These are phyloP conservation scores for Monosporascus cannonballus DNA, from an alignment of 2,329 filamentous ascomycete species.

Conservation along the genomic window DNA sequence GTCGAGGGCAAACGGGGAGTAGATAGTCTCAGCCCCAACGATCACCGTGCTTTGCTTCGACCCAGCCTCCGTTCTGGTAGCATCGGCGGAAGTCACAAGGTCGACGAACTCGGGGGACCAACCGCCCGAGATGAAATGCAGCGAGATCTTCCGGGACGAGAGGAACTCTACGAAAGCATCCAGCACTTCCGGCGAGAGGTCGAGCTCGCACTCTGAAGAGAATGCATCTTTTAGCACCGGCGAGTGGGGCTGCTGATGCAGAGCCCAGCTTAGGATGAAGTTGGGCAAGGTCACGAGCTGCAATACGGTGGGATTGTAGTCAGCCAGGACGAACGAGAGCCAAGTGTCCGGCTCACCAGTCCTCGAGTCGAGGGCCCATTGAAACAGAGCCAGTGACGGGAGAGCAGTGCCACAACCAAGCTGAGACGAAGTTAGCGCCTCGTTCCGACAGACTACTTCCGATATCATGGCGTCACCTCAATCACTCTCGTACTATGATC, in stretches of 20 bases:
- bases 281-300: slow-evolving; percentile 76
- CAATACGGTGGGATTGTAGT: slow-evolving; percentile 76
- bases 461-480: slow-evolving; percentile 37
- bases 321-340: slow-evolving; percentile 61
- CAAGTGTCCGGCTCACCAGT: slow-evolving; percentile 15
- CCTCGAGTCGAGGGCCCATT: slow-evolving; percentile 42
- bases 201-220: slow-evolving; percentile 47
- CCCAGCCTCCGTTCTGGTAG: slow-evolving; percentile 3
- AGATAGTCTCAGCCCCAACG: slow-evolving; percentile 77
- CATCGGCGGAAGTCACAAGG: slow-evolving; percentile 36
- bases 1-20: slow-evolving; percentile 64
- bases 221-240: slow-evolving; percentile 39
- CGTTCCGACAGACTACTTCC: too few relatives aligned
- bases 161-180: slow-evolving; percentile 53
- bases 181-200: slow-evolving; percentile 53
- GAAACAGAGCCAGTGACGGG: slow-evolving; percentile 65
- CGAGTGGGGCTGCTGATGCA: slow-evolving; percentile 34
- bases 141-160: slow-evolving; percentile 38
- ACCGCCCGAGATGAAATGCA: slow-evolving; percentile 68
- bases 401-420: slow-evolving; percentile 75
- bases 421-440: slow-evolving; percentile 34
- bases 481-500: slow-evolving; percentile 38
- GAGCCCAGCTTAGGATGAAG: slow-evolving; percentile 63
- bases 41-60: slow-evolving; percentile 44
- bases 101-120: slow-evolving; percentile 63